phyloP scores from a whole-genome alignment of 2,329 filamentous ascomycete genomes.

The Penicillium frequentans region DNA sequence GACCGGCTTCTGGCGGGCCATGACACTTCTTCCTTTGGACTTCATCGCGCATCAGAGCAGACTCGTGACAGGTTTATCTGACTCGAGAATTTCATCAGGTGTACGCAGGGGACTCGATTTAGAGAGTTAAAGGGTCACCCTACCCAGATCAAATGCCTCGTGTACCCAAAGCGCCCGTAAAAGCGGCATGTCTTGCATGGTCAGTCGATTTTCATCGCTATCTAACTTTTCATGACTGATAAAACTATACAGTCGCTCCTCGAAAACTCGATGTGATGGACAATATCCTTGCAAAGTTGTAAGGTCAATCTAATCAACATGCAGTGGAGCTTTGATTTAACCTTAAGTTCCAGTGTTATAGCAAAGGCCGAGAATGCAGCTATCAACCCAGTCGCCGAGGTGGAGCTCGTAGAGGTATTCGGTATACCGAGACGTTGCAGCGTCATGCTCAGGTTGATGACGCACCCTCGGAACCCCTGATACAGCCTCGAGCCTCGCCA shows the following conservation, averaged over 20 bases:
- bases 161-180: constrained; percentile 11
- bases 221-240: background rate
- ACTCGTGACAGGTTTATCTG: background rate
- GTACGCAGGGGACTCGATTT: too few species aligned
- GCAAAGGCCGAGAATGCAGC: constrained; percentile 14
- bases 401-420: constrained; percentile 20
- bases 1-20: background rate
- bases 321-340: background rate
- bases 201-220: background rate
- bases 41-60: background rate
- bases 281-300: constrained; percentile 21
- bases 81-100: background rate
- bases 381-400: constrained; percentile 26
- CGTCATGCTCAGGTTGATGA: background rate
- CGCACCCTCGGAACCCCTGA: background rate
- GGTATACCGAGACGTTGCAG: constrained; percentile 12
- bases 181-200: constrained; percentile 22
- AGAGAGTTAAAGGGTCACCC: too few species aligned
- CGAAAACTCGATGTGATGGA: constrained; percentile 28
- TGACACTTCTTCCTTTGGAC: background rate
- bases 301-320: background rate
- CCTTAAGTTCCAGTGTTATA: constrained; percentile 10
- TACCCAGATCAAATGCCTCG: constrained; percentile 4
- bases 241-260: constrained; percentile 16
- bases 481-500: background rate